These are phyloP conservation scores for Starmerella potacharoeniae DNA, from an alignment of 805 yeast species.

Conservation along the genomic window DNA sequence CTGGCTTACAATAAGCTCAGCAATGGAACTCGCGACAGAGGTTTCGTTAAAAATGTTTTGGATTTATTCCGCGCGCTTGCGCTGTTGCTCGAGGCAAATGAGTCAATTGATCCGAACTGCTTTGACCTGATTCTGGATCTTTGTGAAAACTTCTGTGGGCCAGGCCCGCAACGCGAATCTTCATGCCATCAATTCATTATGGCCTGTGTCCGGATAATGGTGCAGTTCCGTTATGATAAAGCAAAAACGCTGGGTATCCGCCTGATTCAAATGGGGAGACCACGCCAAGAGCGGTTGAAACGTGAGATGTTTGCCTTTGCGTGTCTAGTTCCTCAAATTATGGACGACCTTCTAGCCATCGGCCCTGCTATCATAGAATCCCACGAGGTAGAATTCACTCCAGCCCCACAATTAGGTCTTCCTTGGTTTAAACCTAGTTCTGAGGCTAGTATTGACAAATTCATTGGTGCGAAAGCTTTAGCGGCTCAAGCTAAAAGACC, in stretches of 20 bases:
- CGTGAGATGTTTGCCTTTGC: slow-evolving; percentile 10
- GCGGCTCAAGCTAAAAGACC: neutral
- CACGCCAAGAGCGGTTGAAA: slow-evolving; percentile 1
- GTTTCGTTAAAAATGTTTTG: neutral
- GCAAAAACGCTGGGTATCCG: neutral
- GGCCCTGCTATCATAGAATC: neutral
- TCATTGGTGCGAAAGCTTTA: slow-evolving; percentile 9
- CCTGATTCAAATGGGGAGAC: slow-evolving; percentile 4
- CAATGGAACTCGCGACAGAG: neutral
- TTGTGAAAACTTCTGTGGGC: slow-evolving; percentile 3
- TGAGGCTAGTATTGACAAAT: slow-evolving; percentile 9
- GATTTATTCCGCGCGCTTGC: slow-evolving; percentile 2
- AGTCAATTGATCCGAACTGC: neutral
- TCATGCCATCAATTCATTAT: slow-evolving; percentile 12
- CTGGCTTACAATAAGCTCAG: neutral
- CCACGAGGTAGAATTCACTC: slow-evolving; percentile 13
- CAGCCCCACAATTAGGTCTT: neutral
- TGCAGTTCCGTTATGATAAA: neutral
- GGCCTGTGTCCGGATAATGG: slow-evolving; percentile 6
- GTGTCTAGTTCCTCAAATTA: slow-evolving; percentile 6
- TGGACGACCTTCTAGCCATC: neutral
- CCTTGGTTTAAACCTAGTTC: slow-evolving; percentile 12
- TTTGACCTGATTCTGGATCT: neutral
- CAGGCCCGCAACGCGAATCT: slow-evolving; percentile 6
- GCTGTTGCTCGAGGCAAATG: neutral